Base-by-base conservation (phyloP, 2,329 filamentous ascomycete species). In the Shiraia bambusicola region DNA sequence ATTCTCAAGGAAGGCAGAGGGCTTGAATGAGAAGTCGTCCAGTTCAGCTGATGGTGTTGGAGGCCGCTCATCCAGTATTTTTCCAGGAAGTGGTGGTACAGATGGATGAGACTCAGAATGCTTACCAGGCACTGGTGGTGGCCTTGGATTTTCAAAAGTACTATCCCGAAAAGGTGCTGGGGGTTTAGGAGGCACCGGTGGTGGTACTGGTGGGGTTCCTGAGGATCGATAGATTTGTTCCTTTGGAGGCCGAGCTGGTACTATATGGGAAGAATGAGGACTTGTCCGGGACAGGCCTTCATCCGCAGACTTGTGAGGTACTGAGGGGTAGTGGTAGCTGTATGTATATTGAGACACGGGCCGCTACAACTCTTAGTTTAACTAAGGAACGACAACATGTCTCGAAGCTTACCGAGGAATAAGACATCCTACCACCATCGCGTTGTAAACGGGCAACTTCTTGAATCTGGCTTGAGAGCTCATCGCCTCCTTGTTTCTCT, bases 1-100 rank as follows among this genome's bases (percentile, higher is more conserved):
- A 55, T 89, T 91, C 67, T 98, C 93, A 12, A 96, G 83, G 63
- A 90, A 93, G 1, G 89, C 90, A 2, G 87, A 85, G 2, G 92
- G 87, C 49, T 82, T 82, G 73, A 95, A 94, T 11, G 87, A 89
- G 56, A 88, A 86, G 34, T 82, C 84, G 69, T 82, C 76, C 50
- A 77, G 73, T 49, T 71, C 69, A 49, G 65, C 54, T 38, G 65
- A 54, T 42, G 64, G 54, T 6, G 59, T 62, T 15, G 61, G 51
- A 35, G 66, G 54, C 37, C 61, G 52, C 40, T 66, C 60, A 2
- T 52, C 49, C 7, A 55, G 63, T 6, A 66, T 34, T 48, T 65
- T 66, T 11, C 54, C 52, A 33, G 67, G 70, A 11, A 68, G 41
- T 9, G 66, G 60, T 10, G 61, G 66, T 11, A 46, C 36, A 34